phyloP scores from a whole-genome alignment of 352 stramenopile species.

The Globisporangium orthogonon region DNA sequence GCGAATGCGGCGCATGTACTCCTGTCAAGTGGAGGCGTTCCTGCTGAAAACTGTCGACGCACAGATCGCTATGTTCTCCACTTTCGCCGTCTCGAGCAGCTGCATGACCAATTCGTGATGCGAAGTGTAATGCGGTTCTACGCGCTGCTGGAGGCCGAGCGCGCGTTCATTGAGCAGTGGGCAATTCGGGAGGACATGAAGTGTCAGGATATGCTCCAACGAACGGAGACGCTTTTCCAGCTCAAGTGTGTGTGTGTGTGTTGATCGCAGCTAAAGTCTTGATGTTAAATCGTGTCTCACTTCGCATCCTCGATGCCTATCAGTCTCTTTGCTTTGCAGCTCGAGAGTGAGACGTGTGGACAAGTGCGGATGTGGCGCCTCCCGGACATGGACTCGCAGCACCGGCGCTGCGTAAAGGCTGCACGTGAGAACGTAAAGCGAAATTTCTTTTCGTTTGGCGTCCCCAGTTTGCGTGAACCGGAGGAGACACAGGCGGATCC shows the following conservation, averaged over 20 bases:
- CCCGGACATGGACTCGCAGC: conserved; percentile 34
- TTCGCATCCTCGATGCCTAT: not conserved
- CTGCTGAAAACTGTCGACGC: not conserved
- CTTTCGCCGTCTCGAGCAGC: conserved; percentile 20
- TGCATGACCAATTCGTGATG: conserved; percentile 26
- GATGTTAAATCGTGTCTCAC: not conserved
- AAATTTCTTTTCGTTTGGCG: conserved; percentile 25
- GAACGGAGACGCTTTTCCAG: conserved; percentile 34
- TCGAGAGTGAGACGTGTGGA: conserved; percentile 53
- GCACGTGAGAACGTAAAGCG: conserved; percentile 68
- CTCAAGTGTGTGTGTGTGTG: conserved; percentile 26
- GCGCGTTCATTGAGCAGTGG: conserved; percentile 32
- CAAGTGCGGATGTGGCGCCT: conserved; percentile 51
- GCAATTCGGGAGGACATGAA: conserved; percentile 14
- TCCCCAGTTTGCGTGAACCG: not conserved
- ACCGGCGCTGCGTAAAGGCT: conserved; percentile 52
- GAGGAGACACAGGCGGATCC: not conserved
- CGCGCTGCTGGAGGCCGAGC: conserved; percentile 42
- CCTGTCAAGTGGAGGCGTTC: not conserved
- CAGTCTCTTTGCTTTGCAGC: conserved; percentile 55
- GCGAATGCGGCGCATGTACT: not conserved
- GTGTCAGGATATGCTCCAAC: conserved; percentile 23
- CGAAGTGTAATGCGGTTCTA: conserved; percentile 32
- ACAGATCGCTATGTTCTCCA: conserved; percentile 16
- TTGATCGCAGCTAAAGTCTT: not conserved